Evolutionary conservation across 2,329 filamentous ascomycete genomes (phyloP).

Genomic region (Beauveria asiatica): DNA sequence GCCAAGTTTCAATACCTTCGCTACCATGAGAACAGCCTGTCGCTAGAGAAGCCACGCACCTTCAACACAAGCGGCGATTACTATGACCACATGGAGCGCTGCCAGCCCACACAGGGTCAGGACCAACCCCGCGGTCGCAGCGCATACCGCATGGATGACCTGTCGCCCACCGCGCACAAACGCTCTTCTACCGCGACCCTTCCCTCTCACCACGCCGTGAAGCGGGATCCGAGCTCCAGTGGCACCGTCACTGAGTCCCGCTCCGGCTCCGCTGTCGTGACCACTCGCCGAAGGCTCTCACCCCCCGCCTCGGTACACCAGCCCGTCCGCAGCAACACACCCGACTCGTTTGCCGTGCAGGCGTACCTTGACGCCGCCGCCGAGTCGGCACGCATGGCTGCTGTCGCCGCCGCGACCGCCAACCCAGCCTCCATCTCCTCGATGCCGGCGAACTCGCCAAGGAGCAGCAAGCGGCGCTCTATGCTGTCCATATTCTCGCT

Average conservation of each 20-base stretch:
- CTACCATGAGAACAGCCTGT: not conserved
- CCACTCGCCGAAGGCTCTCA: constrained; percentile 10
- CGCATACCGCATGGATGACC: too few relatives aligned
- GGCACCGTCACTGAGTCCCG: not conserved
- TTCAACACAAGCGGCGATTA: constrained; percentile 29
- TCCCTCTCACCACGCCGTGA: not conserved
- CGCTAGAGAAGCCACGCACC: constrained; percentile 17
- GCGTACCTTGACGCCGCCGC: constrained; percentile 28
- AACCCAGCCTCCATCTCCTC: constrained; percentile 18
- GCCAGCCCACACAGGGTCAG: constrained; percentile 9
- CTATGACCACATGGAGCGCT: constrained; percentile 30
- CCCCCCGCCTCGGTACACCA: constrained; percentile 9
- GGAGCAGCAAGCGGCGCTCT: constrained; percentile 8
- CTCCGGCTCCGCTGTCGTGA: constrained; percentile 12
- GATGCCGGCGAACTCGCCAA: constrained; percentile 15
- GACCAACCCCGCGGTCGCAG: not conserved
- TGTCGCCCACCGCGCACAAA: too few relatives aligned
- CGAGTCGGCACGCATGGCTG: constrained; percentile 15
- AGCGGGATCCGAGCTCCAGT: not conserved
- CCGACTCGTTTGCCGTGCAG: constrained; percentile 28
- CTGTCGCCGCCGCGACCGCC: constrained; percentile 11
- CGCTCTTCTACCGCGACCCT: not conserved
- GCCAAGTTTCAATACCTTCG: not conserved
- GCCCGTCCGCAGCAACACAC: constrained; percentile 15
- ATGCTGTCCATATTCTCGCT: constrained; percentile 10